phyloP scores from a whole-genome alignment of 768 basidiomycete genomes.

The Kwoniella newhampshirensis region DNA sequence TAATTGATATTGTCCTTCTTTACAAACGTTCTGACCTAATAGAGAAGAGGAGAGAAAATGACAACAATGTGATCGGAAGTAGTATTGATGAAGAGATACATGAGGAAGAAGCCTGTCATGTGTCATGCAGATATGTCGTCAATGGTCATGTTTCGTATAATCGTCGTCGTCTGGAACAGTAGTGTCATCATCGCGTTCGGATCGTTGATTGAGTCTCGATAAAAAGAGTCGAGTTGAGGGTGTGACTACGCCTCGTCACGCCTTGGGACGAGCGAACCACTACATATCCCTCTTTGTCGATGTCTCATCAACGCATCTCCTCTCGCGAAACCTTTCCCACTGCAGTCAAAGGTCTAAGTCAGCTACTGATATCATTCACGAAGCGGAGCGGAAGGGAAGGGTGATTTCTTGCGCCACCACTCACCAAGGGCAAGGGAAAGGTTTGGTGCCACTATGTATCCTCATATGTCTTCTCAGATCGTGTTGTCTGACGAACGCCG shows the following conservation, averaged over 20 bases:
- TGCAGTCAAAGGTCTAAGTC: conserved; percentile 18
- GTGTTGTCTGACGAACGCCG: conserved; percentile 56
- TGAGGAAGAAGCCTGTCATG: too few relatives aligned
- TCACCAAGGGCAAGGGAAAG: conserved; percentile 56
- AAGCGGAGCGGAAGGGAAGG: not conserved
- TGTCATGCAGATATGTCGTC: too few relatives aligned
- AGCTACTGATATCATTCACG: too few relatives aligned
- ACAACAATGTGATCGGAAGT: not conserved
- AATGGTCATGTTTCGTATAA: too few relatives aligned
- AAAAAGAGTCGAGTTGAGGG: too few relatives aligned
- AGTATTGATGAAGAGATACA: not conserved
- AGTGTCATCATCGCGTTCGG: too few relatives aligned
- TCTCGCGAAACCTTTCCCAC: conserved; percentile 56
- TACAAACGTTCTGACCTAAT: too few relatives aligned
- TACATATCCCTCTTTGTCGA: conserved; percentile 56
- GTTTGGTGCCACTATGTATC: conserved; percentile 55
- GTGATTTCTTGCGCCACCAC: conserved; percentile 24
- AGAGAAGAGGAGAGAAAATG: too few relatives aligned
- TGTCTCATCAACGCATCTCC: conserved; percentile 57
- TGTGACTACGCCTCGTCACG: conserved; percentile 11
- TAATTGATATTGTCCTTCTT: too few relatives aligned
- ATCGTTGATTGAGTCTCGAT: too few relatives aligned
- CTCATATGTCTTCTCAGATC: conserved; percentile 55
- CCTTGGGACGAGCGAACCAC: conserved; percentile 48
- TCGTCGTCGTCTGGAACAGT: too few relatives aligned